phyloP scores from a whole-genome alignment of 306 rosid genomes.

The Fagus sylvatica region DNA sequence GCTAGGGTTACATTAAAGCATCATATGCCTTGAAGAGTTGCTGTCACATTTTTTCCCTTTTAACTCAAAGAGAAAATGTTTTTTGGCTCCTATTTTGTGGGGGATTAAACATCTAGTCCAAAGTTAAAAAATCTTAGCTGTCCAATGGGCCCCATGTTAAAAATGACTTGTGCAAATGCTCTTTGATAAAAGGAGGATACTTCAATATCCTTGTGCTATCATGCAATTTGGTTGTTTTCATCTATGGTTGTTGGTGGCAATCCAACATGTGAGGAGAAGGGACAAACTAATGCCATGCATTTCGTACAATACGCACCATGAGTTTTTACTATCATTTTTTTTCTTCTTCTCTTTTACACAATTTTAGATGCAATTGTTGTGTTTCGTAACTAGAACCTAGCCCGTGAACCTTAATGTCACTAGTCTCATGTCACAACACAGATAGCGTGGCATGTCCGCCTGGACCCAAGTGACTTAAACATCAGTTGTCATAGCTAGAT shows the following conservation, averaged over 20 bases:
- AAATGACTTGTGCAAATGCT: constrained; percentile 28
- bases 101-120: constrained; percentile 12
- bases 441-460: constrained; percentile 24
- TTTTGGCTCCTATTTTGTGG: constrained; percentile 39
- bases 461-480: constrained; percentile 24
- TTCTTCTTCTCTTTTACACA: constrained; percentile 11
- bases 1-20: constrained; percentile 4
- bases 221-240: constrained; percentile 49
- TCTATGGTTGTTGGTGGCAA: constrained; percentile 41
- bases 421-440: constrained; percentile 47
- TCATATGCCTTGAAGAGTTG: constrained; percentile 25
- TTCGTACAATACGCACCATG: constrained; percentile 36
- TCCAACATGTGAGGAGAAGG: constrained; percentile 76
- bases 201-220: constrained; percentile 18
- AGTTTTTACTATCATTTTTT: constrained; percentile 25
- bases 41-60: constrained; percentile 16
- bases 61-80: neutral
- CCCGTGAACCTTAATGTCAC: constrained; percentile 77
- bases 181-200: neutral
- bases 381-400: constrained; percentile 36
- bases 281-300: constrained; percentile 41
- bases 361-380: constrained; percentile 23
- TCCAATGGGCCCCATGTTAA: constrained; percentile 21
- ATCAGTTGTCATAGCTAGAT: constrained; percentile 26
- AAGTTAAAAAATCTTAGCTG: constrained; percentile 21